Evolutionary conservation across 1,139 yeast species (phyloP).

Genomic region (Geotrichum macrosporum): DNA sequence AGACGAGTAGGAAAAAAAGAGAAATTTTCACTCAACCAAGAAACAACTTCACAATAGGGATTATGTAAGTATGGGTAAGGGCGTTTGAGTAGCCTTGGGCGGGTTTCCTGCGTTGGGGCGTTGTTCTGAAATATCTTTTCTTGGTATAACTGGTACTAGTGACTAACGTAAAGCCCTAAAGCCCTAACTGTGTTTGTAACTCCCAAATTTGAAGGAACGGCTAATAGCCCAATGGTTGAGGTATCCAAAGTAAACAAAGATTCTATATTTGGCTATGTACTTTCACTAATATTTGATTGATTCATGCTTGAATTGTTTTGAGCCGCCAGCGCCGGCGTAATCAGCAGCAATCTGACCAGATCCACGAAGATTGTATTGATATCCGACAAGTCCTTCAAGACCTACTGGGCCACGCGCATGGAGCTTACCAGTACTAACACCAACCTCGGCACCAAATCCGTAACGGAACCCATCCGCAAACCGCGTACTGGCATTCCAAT

Average conservation of each 20-base stretch:
- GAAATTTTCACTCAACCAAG: conserved; percentile 10
- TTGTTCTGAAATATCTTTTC: no score
- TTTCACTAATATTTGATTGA: conserved; percentile 5
- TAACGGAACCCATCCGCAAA: conserved; percentile 98
- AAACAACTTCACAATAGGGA: background rate
- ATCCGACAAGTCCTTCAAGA: conserved; percentile 89
- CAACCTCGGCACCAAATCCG: conserved; percentile 98
- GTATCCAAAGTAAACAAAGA: background rate
- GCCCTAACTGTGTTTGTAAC: conserved; percentile 10
- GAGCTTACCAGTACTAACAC: conserved; percentile 91
- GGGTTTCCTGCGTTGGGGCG: no score
- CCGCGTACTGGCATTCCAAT: conserved; percentile 95
- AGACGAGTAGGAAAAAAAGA: conserved; percentile 7
- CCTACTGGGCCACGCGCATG: conserved; percentile 99
- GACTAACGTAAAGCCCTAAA: conserved; percentile 21
- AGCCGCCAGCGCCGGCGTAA: conserved; percentile 90
- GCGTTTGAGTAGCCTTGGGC: no score
- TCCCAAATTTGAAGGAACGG: no score
- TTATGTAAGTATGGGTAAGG: background rate
- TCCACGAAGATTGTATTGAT: conserved; percentile 90
- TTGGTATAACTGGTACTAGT: no score
- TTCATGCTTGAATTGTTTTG: conserved; percentile 67
- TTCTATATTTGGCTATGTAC: background rate
- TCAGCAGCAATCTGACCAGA: conserved; percentile 89
- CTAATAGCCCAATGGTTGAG: no score